Conservation (phyloP, 768 basidiomycete genomes). For the Lentinula boryana region DNA sequence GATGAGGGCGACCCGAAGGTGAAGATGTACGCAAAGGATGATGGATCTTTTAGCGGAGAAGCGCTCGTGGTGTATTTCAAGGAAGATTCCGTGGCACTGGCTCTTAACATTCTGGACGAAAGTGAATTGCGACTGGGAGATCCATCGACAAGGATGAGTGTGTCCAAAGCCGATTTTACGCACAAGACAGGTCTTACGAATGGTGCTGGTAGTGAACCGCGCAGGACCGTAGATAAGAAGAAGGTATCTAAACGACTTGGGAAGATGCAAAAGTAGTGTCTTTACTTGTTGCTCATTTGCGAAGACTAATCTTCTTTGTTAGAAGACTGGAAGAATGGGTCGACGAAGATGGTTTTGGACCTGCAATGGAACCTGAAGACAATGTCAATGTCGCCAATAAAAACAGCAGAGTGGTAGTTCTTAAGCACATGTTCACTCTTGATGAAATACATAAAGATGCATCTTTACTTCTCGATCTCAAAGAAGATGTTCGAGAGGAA, state of each 20-base stretch:
- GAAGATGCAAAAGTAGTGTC: slow-evolving; percentile 76
- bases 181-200: slow-evolving; percentile 51
- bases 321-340: slow-evolving; percentile 95
- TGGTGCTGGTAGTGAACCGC: slow-evolving; percentile 37
- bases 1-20: slow-evolving; percentile 89
- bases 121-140: slow-evolving; percentile 86
- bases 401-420: slow-evolving; percentile 77
- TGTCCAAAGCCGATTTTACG: slow-evolving; percentile 70
- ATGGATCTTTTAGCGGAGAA: slow-evolving; percentile 88
- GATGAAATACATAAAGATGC: slow-evolving; percentile 83
- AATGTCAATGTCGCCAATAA: slow-evolving; percentile 37
- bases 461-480: slow-evolving; percentile 81
- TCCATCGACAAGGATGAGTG: slow-evolving; percentile 63
- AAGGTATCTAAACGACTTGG: slow-evolving; percentile 68
- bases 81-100: slow-evolving; percentile 88
- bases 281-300: neutral
- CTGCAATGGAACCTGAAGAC: slow-evolving; percentile 51
- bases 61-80: slow-evolving; percentile 97
- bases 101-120: slow-evolving; percentile 82
- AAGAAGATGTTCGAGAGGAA: slow-evolving; percentile 95
- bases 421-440: slow-evolving; percentile 93
- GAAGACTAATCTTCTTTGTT: neutral
- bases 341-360: slow-evolving; percentile 89
- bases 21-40: slow-evolving; percentile 89
- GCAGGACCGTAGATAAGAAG: slow-evolving; percentile 73